Evolutionary conservation across 208 protist genomes (phyloP).

Genomic region (Porcisia hertigi): DNA sequence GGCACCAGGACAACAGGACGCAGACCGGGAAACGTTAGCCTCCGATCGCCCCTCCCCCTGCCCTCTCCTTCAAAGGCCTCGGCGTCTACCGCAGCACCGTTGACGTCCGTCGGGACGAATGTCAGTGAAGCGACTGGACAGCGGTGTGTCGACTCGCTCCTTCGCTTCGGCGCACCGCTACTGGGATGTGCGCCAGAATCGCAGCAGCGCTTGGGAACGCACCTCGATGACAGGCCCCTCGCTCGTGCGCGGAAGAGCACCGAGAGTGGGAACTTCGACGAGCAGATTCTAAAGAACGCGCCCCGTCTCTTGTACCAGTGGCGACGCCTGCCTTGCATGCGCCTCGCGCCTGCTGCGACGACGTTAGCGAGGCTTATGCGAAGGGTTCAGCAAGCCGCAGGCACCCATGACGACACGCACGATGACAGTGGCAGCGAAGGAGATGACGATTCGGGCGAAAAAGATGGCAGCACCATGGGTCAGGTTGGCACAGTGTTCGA

Average conservation of each 20-base stretch:
- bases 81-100: not conserved
- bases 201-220: not conserved
- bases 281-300: conserved; percentile 23
- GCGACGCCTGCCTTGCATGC: conserved; percentile 30
- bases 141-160: conserved; percentile 18
- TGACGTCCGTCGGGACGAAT: not conserved
- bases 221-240: not conserved
- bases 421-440: conserved; percentile 2
- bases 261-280: conserved; percentile 7
- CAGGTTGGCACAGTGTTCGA: conserved; percentile 2
- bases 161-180: conserved; percentile 20
- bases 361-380: not conserved
- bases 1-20: too few species aligned
- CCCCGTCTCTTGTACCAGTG: conserved; percentile 16
- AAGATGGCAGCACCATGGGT: not conserved
- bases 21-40: not conserved
- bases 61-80: not conserved
- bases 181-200: conserved; percentile 9
- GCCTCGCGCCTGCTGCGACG: not conserved
- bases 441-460: not conserved
- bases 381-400: not conserved
- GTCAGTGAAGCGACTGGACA: conserved; percentile 12
- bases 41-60: not conserved
- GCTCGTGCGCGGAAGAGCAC: not conserved
- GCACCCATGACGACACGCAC: not conserved